Conservation (phyloP, 306 rosid genomes). For the Canavalia gladiata region DNA sequence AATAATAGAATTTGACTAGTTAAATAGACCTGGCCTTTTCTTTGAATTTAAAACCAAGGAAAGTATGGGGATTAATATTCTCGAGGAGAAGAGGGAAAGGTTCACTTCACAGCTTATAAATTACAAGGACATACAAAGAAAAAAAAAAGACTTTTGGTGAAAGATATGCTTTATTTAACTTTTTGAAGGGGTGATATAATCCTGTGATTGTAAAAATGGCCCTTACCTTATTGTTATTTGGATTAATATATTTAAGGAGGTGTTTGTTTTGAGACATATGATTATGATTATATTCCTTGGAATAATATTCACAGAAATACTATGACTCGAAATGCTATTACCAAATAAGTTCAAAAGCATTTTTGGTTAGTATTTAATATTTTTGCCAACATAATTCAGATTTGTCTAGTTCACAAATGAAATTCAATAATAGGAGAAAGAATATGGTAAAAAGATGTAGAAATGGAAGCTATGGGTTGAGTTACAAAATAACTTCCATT, state of each 20-base stretch:
- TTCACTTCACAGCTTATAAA: background rate
- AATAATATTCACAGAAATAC: background rate
- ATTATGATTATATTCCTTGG: background rate
- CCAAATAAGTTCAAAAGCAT: background rate
- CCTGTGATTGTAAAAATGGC: too few relatives aligned
- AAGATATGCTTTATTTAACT: too few relatives aligned
- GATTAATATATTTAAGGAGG: background rate
- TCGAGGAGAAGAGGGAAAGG: conserved; percentile 10
- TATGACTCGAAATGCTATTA: background rate
- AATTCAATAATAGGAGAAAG: background rate
- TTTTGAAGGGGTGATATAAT: too few relatives aligned
- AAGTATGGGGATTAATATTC: background rate
- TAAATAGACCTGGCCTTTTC: background rate
- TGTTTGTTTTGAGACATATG: background rate
- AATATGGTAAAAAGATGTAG: background rate
- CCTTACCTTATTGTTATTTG: background rate
- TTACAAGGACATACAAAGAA: background rate
- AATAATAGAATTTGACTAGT: background rate
- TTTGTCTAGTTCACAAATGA: too few relatives aligned
- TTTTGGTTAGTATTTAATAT: background rate
- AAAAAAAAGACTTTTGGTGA: too few relatives aligned
- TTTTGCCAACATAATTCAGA: background rate
- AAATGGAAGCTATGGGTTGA: background rate
- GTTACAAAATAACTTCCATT: background rate
- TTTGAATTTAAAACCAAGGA: conserved; percentile 6